A percentile compares a stretch with the other conserved stretches of the same genome.
phyloP scores from a whole-genome alignment of 2,329 filamentous ascomycete species.

The Talaromyces piceae region DNA sequence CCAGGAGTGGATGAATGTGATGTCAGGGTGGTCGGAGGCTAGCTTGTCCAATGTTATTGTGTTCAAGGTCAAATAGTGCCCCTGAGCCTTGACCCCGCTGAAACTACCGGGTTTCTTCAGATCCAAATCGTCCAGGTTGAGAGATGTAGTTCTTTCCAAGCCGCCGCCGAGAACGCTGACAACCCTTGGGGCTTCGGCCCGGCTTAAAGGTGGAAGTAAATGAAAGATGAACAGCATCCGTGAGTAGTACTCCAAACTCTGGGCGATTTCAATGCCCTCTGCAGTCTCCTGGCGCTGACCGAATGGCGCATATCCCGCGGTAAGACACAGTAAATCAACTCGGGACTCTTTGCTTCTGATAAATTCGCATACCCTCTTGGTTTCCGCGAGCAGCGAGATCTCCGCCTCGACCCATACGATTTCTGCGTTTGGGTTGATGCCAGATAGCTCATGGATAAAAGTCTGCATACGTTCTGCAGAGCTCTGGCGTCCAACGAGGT shows the following conservation, averaged over 20 bases:
- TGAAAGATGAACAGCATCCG: background rate
- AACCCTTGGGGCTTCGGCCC: background rate
- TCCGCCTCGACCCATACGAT: background rate
- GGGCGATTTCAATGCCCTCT: background rate
- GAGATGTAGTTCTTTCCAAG: background rate
- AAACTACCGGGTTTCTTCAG: background rate
- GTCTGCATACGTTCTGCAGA: background rate
- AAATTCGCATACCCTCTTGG: background rate
- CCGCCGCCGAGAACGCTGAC: background rate
- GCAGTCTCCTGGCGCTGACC: background rate
- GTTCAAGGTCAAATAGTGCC: background rate
- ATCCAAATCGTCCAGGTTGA: background rate
- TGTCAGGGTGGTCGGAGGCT: background rate
- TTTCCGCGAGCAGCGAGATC: background rate
- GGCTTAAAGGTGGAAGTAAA: background rate
- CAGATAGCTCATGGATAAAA: background rate
- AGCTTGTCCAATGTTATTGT: background rate
- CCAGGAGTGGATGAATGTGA: constrained; percentile 1
- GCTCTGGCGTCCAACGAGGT: background rate
- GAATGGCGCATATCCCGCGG: background rate
- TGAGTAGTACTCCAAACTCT: background rate
- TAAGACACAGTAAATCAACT: background rate
- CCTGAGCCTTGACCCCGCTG: background rate
- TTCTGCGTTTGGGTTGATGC: background rate
- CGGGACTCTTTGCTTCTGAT: background rate